These are phyloP conservation scores for Oryza meyeriana DNA, from an alignment of 176 grass and related monocot species.

Conservation along the genomic window DNA sequence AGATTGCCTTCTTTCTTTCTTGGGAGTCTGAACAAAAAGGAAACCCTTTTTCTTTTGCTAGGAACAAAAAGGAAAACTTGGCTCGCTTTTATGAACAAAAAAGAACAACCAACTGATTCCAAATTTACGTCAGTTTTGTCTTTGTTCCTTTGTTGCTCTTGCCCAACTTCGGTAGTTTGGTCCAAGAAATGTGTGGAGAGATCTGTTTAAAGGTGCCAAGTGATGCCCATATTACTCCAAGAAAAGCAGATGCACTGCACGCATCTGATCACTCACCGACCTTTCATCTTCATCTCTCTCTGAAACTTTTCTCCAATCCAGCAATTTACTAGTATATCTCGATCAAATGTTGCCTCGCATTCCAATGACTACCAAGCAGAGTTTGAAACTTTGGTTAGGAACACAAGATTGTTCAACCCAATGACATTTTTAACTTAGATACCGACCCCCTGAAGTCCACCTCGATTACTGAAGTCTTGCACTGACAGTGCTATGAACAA, in stretches of 20 bases:
- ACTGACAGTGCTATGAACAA: background rate
- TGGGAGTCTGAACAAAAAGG: background rate
- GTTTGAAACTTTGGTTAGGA: constrained; percentile 25
- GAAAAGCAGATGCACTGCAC: background rate
- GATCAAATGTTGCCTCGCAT: constrained; percentile 28
- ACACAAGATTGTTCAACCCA: constrained; percentile 32
- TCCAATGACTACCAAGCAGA: constrained; percentile 22
- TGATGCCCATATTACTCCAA: constrained; percentile 18
- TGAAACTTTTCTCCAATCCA: constrained; percentile 26
- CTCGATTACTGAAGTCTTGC: background rate
- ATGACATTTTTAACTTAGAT: background rate
- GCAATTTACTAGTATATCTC: background rate
- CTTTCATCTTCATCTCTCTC: background rate
- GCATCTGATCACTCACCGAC: constrained; percentile 10
- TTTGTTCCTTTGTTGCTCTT: background rate
- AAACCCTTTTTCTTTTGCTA: background rate
- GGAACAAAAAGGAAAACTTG: background rate
- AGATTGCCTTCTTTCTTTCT: background rate
- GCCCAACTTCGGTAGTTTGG: background rate
- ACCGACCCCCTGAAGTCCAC: constrained; percentile 14
- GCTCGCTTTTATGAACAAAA: background rate
- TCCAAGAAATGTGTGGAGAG: background rate
- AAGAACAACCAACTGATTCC: constrained; percentile 18
- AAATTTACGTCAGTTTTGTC: background rate
- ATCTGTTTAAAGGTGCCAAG: background rate